A percentile compares a stretch with the other conserved stretches of the same genome.
These are phyloP conservation scores for Adansonia rubrostipa DNA, from an alignment of 441 rosid genomes.

Conservation along the genomic window DNA sequence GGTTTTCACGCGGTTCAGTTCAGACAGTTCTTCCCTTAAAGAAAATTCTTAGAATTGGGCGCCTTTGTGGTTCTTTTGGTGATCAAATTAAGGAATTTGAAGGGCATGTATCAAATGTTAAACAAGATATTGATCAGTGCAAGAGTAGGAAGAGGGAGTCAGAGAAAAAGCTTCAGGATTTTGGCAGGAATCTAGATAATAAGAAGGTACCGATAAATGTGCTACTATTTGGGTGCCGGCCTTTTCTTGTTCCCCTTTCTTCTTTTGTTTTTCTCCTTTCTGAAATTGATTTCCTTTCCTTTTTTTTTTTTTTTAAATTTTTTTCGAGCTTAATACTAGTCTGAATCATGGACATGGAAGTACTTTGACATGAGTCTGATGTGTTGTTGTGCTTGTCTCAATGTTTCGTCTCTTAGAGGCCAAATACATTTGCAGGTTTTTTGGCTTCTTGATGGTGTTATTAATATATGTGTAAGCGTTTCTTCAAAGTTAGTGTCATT, in stretches of 20 bases:
- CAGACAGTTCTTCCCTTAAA: constrained; percentile 85
- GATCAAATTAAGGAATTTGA: constrained; percentile 74
- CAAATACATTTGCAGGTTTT: not conserved
- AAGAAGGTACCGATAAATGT: constrained; percentile 55
- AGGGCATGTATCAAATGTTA: constrained; percentile 41
- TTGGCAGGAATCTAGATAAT: constrained; percentile 43
- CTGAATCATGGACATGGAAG: not conserved
- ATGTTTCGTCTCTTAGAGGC: not conserved
- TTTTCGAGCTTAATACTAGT: constrained; percentile 2
- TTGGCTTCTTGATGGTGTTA: constrained; percentile 1
- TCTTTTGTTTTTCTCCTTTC: not conserved
- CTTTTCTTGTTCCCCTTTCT: not conserved
- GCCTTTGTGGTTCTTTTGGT: constrained; percentile 86
- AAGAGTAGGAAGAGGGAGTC: constrained; percentile 64
- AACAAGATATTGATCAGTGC: constrained; percentile 53
- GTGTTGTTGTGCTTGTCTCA: not conserved
- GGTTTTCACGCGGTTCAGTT: constrained; percentile 90
- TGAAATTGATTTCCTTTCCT: not conserved
- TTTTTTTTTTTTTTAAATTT: not conserved
- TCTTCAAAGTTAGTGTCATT: constrained; percentile 11
- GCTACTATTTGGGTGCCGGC: not conserved
- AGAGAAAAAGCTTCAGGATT: constrained; percentile 54
- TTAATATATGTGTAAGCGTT: not conserved
- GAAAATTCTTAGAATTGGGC: constrained; percentile 55
- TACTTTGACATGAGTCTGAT: not conserved